phyloP scores from a whole-genome alignment of 1,139 yeast species.

The Zygosaccharomyces sapae region DNA sequence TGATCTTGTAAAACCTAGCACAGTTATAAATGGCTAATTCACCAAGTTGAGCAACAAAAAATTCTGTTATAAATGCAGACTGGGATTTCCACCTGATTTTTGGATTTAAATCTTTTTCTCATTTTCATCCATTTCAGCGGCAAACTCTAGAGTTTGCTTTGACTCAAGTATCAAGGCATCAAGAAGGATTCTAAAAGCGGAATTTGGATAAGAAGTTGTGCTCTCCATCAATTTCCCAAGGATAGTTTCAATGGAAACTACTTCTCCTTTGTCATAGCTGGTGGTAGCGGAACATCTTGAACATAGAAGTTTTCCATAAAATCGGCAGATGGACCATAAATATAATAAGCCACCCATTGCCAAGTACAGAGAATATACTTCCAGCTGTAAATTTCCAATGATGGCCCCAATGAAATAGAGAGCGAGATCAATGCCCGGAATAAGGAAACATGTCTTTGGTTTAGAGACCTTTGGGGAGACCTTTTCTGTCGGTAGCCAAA shows the following conservation, averaged over 20 bases:
- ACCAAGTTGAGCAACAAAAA: conserved; percentile 39
- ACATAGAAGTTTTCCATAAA: conserved; percentile 30
- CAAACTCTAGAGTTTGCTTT: conserved; percentile 24
- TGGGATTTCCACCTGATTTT: conserved; percentile 8
- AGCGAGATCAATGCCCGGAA: conserved; percentile 73
- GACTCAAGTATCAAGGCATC: conserved; percentile 46
- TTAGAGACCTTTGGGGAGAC: conserved; percentile 31
- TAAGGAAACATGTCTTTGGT: conserved; percentile 59
- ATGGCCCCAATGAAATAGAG: conserved; percentile 74
- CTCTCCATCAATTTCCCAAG: conserved; percentile 60
- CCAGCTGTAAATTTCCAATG: conserved; percentile 63
- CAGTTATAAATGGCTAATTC: conserved; percentile 51
- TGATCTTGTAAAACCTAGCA: conserved; percentile 43
- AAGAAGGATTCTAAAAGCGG: conserved; percentile 48
- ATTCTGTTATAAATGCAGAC: conserved; percentile 38
- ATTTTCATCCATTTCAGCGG: conserved; percentile 18
- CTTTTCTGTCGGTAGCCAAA: conserved; percentile 9
- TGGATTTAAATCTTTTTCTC: conserved; percentile 6
- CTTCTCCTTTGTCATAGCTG: conserved; percentile 41
- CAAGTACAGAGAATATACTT: conserved; percentile 58
- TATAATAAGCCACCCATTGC: conserved; percentile 67
- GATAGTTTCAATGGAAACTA: conserved; percentile 51
- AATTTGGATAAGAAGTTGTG: conserved; percentile 49
- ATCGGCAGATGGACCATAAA: conserved; percentile 58
- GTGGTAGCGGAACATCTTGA: conserved; percentile 40